Base-by-base conservation (phyloP, 768 basidiomycete species). In the Boletus speciosus region DNA sequence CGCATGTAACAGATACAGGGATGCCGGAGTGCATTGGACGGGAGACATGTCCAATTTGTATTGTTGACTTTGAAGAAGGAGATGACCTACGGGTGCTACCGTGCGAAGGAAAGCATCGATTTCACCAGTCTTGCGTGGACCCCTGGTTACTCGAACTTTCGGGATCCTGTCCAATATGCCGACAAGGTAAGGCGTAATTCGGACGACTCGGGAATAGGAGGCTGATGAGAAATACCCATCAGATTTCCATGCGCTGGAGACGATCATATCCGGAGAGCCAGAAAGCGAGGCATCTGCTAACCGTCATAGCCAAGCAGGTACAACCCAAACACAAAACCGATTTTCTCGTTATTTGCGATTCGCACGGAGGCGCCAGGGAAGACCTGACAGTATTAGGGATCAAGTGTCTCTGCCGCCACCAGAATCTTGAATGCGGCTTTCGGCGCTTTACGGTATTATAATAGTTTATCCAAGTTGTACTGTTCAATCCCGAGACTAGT, bases 11-110 rank as follows among this genome's bases (percentile, higher is more conserved):
- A 25, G 72, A 75, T 51, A 77, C 79, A 36, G 69, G 81, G 15
- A 76, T 82, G 47, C 86, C 85, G 2, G 82, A 78, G 37, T 78
- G 81, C 14, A 90, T 91, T 35, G 88, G 88, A 5, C 80, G 82
- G 37, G 89, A 93, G 70, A 92, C 87, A 12, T 98, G 95, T 73
- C 94, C 95, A 5, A 98, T 98, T 56, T 98, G 95, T 69, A 87
- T 98, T 55, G 78, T 91, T 42, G 93, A 96, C 61, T 98, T 98
- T 63, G 90, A 94, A 68, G 88, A 90, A 56, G 95, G 93, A 1
- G 95, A 98, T 63, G 91, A 96, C 67, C 72, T 97, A 14, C 85
- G 95, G 23, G 80, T 96, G 38, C 72, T 98, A 45, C 95, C 94
- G 1, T 98, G 95, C 70, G 90, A 94, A 65, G 89, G 88, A 43